These are phyloP conservation scores for Cardamine resedifolia DNA, from an alignment of 345 rosid species.

Conservation along the genomic window DNA sequence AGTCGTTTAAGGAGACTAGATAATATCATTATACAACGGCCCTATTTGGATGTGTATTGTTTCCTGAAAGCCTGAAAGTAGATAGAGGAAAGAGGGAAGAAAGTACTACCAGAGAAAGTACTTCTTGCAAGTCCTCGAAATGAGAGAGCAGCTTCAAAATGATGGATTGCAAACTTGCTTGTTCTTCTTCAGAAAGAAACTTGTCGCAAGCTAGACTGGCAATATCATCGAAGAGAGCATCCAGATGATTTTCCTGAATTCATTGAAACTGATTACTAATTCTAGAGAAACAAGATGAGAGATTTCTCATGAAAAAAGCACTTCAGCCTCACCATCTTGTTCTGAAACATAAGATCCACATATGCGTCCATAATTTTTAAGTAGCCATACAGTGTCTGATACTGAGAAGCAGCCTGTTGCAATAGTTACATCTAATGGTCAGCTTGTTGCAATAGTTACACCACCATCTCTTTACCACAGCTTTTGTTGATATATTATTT, in stretches of 20 bases:
- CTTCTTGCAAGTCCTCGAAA: slow-evolving; percentile 58
- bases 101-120: slow-evolving; percentile 65
- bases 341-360: slow-evolving; percentile 71
- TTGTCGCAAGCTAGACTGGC: slow-evolving; percentile 46
- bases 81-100: slow-evolving; percentile 2
- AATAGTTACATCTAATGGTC: slow-evolving; percentile 13
- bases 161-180: slow-evolving; percentile 69
- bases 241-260: slow-evolving; percentile 60
- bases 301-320: neutral
- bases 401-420: slow-evolving; percentile 56
- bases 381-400: slow-evolving; percentile 63
- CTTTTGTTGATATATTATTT: slow-evolving; percentile 3
- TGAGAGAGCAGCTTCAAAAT: slow-evolving; percentile 73
- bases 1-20: neutral
- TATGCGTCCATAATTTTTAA: slow-evolving; percentile 78
- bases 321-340: slow-evolving; percentile 61
- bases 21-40: neutral
- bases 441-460: slow-evolving; percentile 11
- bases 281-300: slow-evolving; percentile 16
- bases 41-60: neutral
- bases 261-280: neutral
- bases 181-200: slow-evolving; percentile 68
- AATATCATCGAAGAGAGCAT: slow-evolving; percentile 56
- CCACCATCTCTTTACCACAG: slow-evolving; percentile 18
- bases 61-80: slow-evolving; percentile 11